A percentile compares a stretch with the other conserved stretches of the same genome.
These are phyloP conservation scores for Pestalotiopsis sp. DNA, from an alignment of 2,329 filamentous ascomycete species.

Conservation along the genomic window DNA sequence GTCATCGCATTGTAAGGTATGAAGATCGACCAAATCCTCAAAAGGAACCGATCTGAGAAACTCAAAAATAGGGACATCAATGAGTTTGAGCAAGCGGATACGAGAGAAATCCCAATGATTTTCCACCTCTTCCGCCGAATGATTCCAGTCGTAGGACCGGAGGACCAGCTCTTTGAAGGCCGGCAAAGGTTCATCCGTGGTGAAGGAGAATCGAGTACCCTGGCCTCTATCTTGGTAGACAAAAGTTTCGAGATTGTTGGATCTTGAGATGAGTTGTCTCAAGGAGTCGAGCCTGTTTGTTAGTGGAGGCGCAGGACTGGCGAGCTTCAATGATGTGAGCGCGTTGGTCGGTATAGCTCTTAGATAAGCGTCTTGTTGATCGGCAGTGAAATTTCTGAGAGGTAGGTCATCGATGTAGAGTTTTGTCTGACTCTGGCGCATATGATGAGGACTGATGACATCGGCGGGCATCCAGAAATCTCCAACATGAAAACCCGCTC, in stretches of 20 bases:
- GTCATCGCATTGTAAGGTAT: constrained; percentile 44
- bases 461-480: constrained; percentile 40
- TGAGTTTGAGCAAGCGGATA: constrained; percentile 41
- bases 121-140: constrained; percentile 37
- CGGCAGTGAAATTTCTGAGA: constrained; percentile 35
- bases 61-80: constrained; percentile 44
- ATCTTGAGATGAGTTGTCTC: constrained; percentile 42
- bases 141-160: constrained; percentile 52
- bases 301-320: constrained; percentile 39
- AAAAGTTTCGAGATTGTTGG: constrained; percentile 38
- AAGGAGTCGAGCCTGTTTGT: constrained; percentile 41
- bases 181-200: constrained; percentile 41
- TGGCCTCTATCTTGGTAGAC: constrained; percentile 46
- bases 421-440: constrained; percentile 28
- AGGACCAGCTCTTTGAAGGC: constrained; percentile 42
- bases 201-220: constrained; percentile 45
- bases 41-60: constrained; percentile 46
- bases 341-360: constrained; percentile 39
- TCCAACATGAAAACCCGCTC: constrained; percentile 27
- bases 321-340: constrained; percentile 42
- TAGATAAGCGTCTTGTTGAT: constrained; percentile 37
- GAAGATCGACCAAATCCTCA: constrained; percentile 36
- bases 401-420: constrained; percentile 44
- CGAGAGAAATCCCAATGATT: constrained; percentile 48
- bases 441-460: constrained; percentile 34